These are phyloP conservation scores for Apiotrichum sp. DNA, from an alignment of 1,284 basidiomycete species.

Conservation along the genomic window DNA sequence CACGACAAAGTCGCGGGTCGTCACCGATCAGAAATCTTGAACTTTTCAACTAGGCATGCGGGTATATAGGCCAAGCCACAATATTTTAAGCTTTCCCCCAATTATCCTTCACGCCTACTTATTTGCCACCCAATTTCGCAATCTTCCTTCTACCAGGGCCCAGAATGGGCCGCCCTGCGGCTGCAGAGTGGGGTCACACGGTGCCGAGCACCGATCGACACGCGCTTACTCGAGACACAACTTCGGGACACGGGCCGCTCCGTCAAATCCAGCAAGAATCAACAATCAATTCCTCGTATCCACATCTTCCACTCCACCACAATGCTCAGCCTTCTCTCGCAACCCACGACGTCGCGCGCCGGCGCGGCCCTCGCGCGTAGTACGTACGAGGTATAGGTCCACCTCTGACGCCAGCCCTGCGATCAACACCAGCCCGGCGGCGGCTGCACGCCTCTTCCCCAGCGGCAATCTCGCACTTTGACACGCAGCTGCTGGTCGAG, in stretches of 20 bases:
- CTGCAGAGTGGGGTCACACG: too few relatives aligned
- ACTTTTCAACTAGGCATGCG: slow-evolving; percentile 2
- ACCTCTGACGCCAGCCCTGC: slow-evolving; percentile 3
- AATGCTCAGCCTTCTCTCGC: slow-evolving; percentile 26
- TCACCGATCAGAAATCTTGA: slow-evolving; percentile 2
- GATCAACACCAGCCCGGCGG: neutral
- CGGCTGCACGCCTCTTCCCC: slow-evolving; percentile 13
- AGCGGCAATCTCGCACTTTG: slow-evolving; percentile 58
- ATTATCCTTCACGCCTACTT: neutral
- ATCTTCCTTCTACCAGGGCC: too few relatives aligned
- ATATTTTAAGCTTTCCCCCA: too few relatives aligned
- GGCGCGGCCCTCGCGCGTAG: slow-evolving; percentile 27
- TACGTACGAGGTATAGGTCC: slow-evolving; percentile 12
- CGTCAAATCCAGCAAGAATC: too few relatives aligned
- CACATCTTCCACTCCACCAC: neutral
- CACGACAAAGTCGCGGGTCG: neutral
- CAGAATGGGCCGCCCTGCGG: too few relatives aligned
- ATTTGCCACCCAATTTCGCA: slow-evolving; percentile 10
- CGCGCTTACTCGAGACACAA: too few relatives aligned
- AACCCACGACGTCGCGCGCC: slow-evolving; percentile 29
- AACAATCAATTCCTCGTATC: neutral
- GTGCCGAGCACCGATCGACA: too few relatives aligned
- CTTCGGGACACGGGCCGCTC: too few relatives aligned
- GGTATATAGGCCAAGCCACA: neutral
- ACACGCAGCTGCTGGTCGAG: slow-evolving; percentile 89